Conservation (phyloP, 106 monocot genomes). For the Dendrobium chrysotoxum region DNA sequence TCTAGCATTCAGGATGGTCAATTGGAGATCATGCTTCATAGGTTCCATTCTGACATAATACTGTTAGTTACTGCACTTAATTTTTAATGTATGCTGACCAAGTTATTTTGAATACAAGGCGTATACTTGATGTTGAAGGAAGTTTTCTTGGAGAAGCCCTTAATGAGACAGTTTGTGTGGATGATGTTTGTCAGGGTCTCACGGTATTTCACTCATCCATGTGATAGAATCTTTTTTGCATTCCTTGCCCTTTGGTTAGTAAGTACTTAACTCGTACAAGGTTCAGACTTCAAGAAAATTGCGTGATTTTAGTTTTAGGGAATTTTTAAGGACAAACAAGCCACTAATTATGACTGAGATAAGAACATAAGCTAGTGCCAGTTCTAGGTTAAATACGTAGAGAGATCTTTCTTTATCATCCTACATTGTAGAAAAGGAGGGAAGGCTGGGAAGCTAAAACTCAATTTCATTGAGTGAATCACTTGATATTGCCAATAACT, state of each 20-base stretch:
- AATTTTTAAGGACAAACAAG: too few species aligned
- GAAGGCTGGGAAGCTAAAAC: too few species aligned
- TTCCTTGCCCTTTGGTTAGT: neutral
- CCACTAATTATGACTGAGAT: too few species aligned
- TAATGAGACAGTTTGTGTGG: constrained; percentile 50
- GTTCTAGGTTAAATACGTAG: too few species aligned
- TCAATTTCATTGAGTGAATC: too few species aligned
- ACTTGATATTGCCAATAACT: too few species aligned
- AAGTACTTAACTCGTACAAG: neutral
- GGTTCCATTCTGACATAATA: constrained; percentile 16
- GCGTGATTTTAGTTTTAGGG: too few species aligned
- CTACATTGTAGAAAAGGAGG: too few species aligned
- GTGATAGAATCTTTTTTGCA: neutral
- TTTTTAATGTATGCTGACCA: neutral
- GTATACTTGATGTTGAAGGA: constrained; percentile 36
- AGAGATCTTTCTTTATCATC: too few species aligned
- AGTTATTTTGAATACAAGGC: constrained; percentile 22
- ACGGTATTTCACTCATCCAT: constrained; percentile 24
- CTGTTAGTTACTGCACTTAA: neutral
- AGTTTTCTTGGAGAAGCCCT: constrained; percentile 62
- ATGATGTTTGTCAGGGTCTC: constrained; percentile 35
- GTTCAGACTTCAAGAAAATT: neutral
- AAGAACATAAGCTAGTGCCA: too few species aligned
- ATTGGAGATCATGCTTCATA: constrained; percentile 72
- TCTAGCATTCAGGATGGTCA: constrained; percentile 63